Percentiles rank a stretch among this genome's conserved stretches.
Evolutionary conservation across 2,329 filamentous ascomycete genomes (phyloP).

Genomic region (Neofusicoccum sp.): DNA sequence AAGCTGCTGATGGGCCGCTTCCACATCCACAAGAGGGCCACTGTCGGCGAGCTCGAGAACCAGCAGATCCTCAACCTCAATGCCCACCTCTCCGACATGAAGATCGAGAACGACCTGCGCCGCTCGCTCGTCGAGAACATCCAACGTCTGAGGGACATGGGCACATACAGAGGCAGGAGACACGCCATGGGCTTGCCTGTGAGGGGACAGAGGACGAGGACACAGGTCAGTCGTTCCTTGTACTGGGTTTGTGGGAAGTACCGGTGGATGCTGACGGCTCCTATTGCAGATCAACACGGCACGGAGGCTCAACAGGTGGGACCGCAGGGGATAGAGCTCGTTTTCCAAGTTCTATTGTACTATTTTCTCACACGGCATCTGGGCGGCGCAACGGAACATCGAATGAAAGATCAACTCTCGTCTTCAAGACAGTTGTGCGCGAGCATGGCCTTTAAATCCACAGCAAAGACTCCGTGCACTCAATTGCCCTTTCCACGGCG

Average conservation of each 20-base stretch:
- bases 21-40: conserved; percentile 82
- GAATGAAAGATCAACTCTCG: background rate
- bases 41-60: conserved; percentile 72
- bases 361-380: conserved; percentile 1
- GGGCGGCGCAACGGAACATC: conserved; percentile 11
- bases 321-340: conserved; percentile 48
- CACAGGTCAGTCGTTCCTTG: conserved; percentile 56
- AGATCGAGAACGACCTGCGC: conserved; percentile 85
- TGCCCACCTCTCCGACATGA: conserved; percentile 86
- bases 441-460: background rate
- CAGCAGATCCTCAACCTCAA: conserved; percentile 81
- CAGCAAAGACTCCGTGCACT: background rate
- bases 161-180: conserved; percentile 81
- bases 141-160: conserved; percentile 82
- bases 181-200: conserved; percentile 94
- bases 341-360: background rate
- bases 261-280: conserved; percentile 23
- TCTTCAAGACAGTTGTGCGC: background rate
- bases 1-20: conserved; percentile 82
- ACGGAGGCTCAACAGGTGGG: conserved; percentile 60
- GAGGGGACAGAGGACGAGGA: conserved; percentile 85
- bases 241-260: conserved; percentile 27
- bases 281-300: conserved; percentile 59
- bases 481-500: background rate
- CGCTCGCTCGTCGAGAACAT: conserved; percentile 84